Percentiles rank a stretch among this genome's conserved stretches.
Conservation (phyloP, 345 rosid species). For the Linum lewisii region DNA sequence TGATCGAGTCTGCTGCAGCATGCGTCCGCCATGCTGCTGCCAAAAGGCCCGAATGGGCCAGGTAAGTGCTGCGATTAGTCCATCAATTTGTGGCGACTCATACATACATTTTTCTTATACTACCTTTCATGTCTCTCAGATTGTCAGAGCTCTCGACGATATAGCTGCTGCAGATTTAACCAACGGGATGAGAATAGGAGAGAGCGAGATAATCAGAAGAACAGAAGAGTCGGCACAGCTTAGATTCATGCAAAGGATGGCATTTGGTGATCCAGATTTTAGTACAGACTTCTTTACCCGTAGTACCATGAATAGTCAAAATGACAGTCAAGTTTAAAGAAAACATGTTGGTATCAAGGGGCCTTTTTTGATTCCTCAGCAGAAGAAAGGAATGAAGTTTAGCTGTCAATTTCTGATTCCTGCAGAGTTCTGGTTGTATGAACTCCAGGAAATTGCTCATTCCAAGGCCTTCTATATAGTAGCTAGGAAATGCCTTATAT, state of each 20-base stretch:
- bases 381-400: slow-evolving; percentile 11
- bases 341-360: slow-evolving; percentile 18
- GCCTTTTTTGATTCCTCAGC: too few species aligned
- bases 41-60: slow-evolving; percentile 89
- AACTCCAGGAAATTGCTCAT: background rate
- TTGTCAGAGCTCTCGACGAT: slow-evolving; percentile 74
- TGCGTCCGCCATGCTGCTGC: slow-evolving; percentile 84
- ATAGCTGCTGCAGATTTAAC: slow-evolving; percentile 56
- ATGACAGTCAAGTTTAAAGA: slow-evolving; percentile 10
- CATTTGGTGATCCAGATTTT: slow-evolving; percentile 74
- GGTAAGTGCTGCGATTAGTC: slow-evolving; percentile 27
- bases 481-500: background rate
- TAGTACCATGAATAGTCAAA: slow-evolving; percentile 23
- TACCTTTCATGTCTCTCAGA: slow-evolving; percentile 33
- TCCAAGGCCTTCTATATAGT: slow-evolving; percentile 16
- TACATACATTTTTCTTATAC: slow-evolving; percentile 4
- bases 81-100: background rate
- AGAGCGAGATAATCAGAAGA: slow-evolving; percentile 66
- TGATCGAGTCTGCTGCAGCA: slow-evolving; percentile 90
- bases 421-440: slow-evolving; percentile 10
- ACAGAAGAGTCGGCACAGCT: slow-evolving; percentile 78
- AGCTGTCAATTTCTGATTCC: slow-evolving; percentile 7
- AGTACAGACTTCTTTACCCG: slow-evolving; percentile 59
- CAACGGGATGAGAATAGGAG: slow-evolving; percentile 88
- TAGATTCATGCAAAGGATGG: slow-evolving; percentile 81